Base-by-base conservation (phyloP, 305 asterid species). In the Vinca major region DNA sequence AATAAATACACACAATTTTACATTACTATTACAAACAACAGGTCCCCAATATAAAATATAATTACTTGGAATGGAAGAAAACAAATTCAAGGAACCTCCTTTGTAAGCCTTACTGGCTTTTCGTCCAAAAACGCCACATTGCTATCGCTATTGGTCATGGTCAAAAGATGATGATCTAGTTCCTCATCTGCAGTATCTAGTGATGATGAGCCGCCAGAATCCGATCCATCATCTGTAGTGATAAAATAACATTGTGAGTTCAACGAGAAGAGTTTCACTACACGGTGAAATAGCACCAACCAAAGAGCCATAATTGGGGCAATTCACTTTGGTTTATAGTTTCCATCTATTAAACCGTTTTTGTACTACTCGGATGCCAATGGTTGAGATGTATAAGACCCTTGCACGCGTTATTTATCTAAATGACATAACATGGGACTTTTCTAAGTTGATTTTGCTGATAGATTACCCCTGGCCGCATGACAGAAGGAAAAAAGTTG, bases 81-180 rank as follows among this genome's bases (percentile, higher is more conserved):
- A 72, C 60, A 49, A 14, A 52, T 71, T 89, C 84, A 91, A 71
- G 75, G 86, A 63, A 74, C 72, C 75, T 91, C 97, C 81, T 82
- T 82, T 73, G 94, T 85, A 71, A 91, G 80, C 85, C 81, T 86
- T 71, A 91, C 88, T 5, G 95, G 88, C 79, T 85, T 86, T 69
- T 87, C 95, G 76, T 89, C 80, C 82, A 91, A 80, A 75, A 84
- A 89, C 36, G 95, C 88, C 44, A 89, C 75, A 63, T 26, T 26
- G 33, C 33, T 26, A 26, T 87, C 88, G 60, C 95, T 87, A 79
- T 83, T 80, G 40, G 83, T 83, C 44, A 84, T 69, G 36, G 80
- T 81, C 57, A 87, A 80, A 65, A 91, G 86, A 72, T 91, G 96
- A 75, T 89, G 96, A 74, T 84, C 85, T 63, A 74, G 64, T 17